These are phyloP conservation scores for Ziziphus jujuba DNA, from an alignment of 306 rosid genomes.

Conservation along the genomic window DNA sequence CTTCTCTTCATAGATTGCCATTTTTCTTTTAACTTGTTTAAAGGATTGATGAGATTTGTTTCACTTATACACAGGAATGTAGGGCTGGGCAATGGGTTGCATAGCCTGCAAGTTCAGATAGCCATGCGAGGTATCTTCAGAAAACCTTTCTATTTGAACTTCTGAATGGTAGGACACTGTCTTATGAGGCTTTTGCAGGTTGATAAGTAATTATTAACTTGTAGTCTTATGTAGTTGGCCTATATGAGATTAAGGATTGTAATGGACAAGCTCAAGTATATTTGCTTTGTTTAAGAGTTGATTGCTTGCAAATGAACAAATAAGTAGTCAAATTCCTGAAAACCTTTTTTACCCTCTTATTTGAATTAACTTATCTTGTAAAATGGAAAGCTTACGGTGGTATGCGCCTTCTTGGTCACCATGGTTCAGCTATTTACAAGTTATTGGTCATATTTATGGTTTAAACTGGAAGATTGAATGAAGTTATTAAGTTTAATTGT, in stretches of 20 bases:
- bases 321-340: constrained; percentile 10
- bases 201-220: not conserved
- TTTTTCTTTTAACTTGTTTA: constrained; percentile 14
- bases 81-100: constrained; percentile 88
- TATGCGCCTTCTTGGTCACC: constrained; percentile 1
- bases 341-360: constrained; percentile 1
- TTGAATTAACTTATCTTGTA: constrained; percentile 9
- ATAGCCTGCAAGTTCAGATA: constrained; percentile 80
- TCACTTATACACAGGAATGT: constrained; percentile 59
- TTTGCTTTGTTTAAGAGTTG: not conserved
- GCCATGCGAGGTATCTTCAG: constrained; percentile 69
- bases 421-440: not conserved
- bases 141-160: not conserved
- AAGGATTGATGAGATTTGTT: constrained; percentile 15
- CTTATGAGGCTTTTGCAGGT: constrained; percentile 13
- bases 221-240: not conserved
- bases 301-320: constrained; percentile 1
- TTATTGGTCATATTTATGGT: not conserved
- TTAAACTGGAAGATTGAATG: not conserved
- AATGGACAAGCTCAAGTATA: not conserved
- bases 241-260: not conserved
- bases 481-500: not conserved
- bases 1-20: constrained; percentile 16
- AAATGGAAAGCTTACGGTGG: constrained; percentile 14
- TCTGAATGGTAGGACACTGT: not conserved